Evolutionary conservation across 768 basidiomycete genomes (phyloP).

Genomic region (Ramaria rubella): DNA sequence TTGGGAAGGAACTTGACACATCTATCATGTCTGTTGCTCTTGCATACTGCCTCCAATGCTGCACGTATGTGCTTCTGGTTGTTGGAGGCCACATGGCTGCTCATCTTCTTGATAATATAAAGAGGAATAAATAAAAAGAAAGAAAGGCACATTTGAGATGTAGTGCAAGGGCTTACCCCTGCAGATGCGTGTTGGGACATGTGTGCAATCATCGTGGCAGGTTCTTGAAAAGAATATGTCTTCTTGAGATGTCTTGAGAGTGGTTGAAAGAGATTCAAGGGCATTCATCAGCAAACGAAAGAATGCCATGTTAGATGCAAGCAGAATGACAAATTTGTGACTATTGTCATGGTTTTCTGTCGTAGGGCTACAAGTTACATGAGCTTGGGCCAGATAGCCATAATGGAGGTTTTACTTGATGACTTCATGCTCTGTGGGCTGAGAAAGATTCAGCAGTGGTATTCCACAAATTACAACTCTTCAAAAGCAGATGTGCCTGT

Average conservation of each 20-base stretch:
- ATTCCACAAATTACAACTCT: background rate
- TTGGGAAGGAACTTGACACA: no score
- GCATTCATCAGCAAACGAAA: constrained; percentile 60
- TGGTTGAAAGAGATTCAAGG: constrained; percentile 14
- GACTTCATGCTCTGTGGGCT: background rate
- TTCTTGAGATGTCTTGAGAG: background rate
- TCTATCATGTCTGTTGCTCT: no score
- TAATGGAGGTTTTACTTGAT: background rate
- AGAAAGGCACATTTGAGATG: background rate
- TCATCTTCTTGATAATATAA: no score
- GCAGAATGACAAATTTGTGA: constrained; percentile 65
- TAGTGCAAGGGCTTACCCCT: constrained; percentile 25
- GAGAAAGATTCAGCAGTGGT: constrained; percentile 1
- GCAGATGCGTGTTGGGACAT: constrained; percentile 17
- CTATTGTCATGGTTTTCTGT: constrained; percentile 1
- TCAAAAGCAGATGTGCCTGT: background rate
- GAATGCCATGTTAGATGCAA: constrained; percentile 76
- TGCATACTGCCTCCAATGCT: no score
- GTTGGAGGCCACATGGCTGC: no score
- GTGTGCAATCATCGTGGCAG: constrained; percentile 34
- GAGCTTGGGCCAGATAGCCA: background rate
- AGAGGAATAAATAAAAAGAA: background rate
- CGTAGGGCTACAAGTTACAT: background rate
- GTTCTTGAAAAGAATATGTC: constrained; percentile 38
- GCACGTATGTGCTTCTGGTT: no score